Evolutionary conservation across 306 rosid species (phyloP), one percentile per base, ranked within the genome.

Genomic region (Argentina anserina): DNA sequence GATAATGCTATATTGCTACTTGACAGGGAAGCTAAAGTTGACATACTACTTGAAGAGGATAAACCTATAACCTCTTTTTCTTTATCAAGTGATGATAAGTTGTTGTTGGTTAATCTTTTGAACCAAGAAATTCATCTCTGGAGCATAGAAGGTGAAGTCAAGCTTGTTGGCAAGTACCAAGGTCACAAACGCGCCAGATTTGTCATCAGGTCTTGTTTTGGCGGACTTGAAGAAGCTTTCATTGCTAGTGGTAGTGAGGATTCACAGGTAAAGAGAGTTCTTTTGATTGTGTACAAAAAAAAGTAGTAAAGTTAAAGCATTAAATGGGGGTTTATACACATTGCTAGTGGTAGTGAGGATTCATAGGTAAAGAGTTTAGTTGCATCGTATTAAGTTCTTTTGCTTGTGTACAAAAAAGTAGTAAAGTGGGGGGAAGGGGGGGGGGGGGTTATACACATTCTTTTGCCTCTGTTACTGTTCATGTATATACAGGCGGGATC

Each of bases 241-340:
- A 76, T 95, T 86, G 99, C 97, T 76, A 90, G 97, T 71, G 99
- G 99, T 76, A 90, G 99, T 84, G 99, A 95, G 92, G 99, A 95
- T 79, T 95, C 99, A 66, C 97, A 86, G 99, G 99, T 91, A 91
- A 73, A 69, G 40, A 76, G 79, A 52, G 46, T 47, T 43, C 26
- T 55, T 53, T 53, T 21, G 36, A 50, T 70, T 15, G 74, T 70
- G 17, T 36, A 10, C 20, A 37, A 53, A 47, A 15, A 39, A 56
- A 23, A 36, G 39, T 23, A 53, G 20, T 14, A 26, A 37, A 23
- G 49, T 56, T 53, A 25, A 37, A 49, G 47, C 50, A 15, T 69
- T 21, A 36, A 6, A 12, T 18, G 25, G 42, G 50, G 34, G 46
- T 20, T 20, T 63, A 6, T 23, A 23, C 21, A 25, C 50, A 25